phyloP scores from a whole-genome alignment of 805 yeast species.

The Komagataella mondaviorum region DNA sequence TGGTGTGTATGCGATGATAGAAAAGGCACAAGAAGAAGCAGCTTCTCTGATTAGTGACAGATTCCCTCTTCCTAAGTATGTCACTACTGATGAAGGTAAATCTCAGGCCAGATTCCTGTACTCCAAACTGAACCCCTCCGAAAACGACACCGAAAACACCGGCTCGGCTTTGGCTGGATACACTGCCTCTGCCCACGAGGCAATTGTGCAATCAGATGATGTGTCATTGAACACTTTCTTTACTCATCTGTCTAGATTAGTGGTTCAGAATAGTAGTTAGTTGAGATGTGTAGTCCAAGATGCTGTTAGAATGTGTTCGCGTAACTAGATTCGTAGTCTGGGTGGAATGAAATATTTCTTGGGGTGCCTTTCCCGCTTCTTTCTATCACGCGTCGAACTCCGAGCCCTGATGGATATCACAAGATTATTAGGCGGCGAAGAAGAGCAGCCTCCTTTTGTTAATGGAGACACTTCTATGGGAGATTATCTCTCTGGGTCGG shows the following conservation, averaged over 20 bases:
- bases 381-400: background rate
- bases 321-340: background rate
- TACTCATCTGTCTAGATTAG: conserved; percentile 86
- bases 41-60: conserved; percentile 84
- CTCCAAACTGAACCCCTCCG: conserved; percentile 91
- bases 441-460: background rate
- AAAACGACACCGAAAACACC: conserved; percentile 33
- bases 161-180: conserved; percentile 38
- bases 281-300: background rate
- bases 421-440: background rate
- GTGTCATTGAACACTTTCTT: conserved; percentile 90
- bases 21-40: conserved; percentile 86
- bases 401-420: background rate
- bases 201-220: conserved; percentile 90
- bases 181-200: conserved; percentile 22
- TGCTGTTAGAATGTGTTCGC: background rate
- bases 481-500: background rate
- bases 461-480: background rate
- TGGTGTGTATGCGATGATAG: conserved; percentile 74
- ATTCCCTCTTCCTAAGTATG: conserved; percentile 95
- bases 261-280: conserved; percentile 34
- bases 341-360: background rate
- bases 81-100: conserved; percentile 96
- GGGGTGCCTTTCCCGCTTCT: background rate
- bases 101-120: conserved; percentile 95